These are phyloP conservation scores for Jasminum sambac DNA, from an alignment of 257 asterid species.

Conservation along the genomic window DNA sequence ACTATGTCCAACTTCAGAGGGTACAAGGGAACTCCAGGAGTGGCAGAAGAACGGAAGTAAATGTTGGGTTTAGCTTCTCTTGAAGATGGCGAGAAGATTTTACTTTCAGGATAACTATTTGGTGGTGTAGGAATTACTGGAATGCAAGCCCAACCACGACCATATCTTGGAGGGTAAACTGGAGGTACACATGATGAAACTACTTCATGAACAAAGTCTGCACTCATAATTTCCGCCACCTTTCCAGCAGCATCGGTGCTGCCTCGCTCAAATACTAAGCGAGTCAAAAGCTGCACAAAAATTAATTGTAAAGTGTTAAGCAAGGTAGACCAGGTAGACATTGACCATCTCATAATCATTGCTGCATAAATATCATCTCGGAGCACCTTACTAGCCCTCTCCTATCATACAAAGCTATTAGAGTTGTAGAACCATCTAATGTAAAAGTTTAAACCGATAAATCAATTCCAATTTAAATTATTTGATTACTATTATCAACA, in stretches of 20 bases:
- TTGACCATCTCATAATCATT: constrained; percentile 1
- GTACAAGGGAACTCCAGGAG: constrained; percentile 82
- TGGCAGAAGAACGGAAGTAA: constrained; percentile 81
- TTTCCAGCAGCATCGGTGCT: constrained; percentile 97
- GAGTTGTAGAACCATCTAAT: no score
- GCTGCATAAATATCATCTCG: not conserved
- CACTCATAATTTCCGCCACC: constrained; percentile 92
- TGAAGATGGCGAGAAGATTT: constrained; percentile 69
- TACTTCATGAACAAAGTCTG: constrained; percentile 96
- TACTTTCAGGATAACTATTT: constrained; percentile 58
- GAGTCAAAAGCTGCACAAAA: constrained; percentile 83
- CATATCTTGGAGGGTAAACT: constrained; percentile 96
- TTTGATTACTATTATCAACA: no score
- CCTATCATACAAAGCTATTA: not conserved
- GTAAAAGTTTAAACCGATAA: no score
- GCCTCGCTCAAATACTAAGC: constrained; percentile 86
- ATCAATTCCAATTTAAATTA: no score
- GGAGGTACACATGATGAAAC: constrained; percentile 98
- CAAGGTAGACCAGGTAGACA: constrained; percentile 17
- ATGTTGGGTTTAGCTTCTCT: constrained; percentile 86
- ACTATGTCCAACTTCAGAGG: constrained; percentile 89
- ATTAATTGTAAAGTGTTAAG: constrained; percentile 23
- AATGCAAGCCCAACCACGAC: constrained; percentile 97
- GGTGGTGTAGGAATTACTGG: constrained; percentile 84
- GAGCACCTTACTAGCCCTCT: not conserved